A percentile compares a stretch with the other conserved stretches of the same genome.
These are phyloP conservation scores for Cydonia oblonga DNA, from an alignment of 331 rosid species.

Conservation along the genomic window DNA sequence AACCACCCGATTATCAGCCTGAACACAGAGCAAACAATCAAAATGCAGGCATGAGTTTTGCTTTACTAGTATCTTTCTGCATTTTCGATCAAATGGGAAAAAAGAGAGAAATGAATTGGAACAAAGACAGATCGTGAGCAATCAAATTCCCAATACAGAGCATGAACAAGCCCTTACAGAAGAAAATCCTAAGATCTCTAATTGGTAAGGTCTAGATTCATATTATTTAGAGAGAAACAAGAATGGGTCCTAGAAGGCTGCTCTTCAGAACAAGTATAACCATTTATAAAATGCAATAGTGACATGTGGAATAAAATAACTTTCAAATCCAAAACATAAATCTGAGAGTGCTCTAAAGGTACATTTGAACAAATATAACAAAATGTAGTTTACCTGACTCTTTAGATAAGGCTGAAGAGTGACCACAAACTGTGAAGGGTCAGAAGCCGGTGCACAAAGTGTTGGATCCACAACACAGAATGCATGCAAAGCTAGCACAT, in stretches of 20 bases:
- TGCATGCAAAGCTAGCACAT: conserved; percentile 81
- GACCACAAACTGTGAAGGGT: conserved; percentile 91
- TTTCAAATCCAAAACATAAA: not conserved
- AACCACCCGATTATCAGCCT: conserved; percentile 74
- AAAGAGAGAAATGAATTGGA: not conserved
- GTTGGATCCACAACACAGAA: conserved; percentile 91
- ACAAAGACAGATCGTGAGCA: not conserved
- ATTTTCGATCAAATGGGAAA: not conserved
- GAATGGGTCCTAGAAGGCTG: not conserved
- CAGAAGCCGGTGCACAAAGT: conserved; percentile 89
- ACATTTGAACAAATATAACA: not conserved
- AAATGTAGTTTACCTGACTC: conserved; percentile 58
- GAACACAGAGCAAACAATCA: conserved; percentile 24
- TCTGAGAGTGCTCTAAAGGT: not conserved
- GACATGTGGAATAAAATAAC: not conserved
- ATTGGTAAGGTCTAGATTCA: not conserved
- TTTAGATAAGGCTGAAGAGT: conserved; percentile 94
- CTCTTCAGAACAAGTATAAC: not conserved
- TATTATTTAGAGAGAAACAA: not conserved
- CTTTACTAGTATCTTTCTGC: conserved; percentile 1
- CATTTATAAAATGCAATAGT: not conserved
- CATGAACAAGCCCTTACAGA: not conserved
- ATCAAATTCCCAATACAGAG: not conserved
- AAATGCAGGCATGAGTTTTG: conserved; percentile 1
- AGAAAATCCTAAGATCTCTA: not conserved